Evolutionary conservation across 1,139 yeast species (phyloP).

Genomic region (Schizosaccharomyces versatilis): DNA sequence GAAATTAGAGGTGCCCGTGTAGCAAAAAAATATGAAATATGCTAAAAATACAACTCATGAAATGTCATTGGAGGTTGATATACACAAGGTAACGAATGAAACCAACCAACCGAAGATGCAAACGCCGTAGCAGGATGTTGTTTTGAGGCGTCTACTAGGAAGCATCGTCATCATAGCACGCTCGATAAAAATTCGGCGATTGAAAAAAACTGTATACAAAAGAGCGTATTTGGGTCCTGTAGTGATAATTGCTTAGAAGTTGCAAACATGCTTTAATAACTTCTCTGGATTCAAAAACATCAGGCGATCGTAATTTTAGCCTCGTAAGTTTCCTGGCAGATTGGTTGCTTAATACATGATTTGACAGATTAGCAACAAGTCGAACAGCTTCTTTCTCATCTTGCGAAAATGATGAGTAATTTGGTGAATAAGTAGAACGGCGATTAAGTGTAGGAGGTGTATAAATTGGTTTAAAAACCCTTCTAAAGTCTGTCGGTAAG

Average conservation of each 20-base stretch:
- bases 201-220: constrained; percentile 1
- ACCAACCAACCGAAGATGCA: too few relatives aligned
- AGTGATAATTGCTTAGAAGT: neutral
- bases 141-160: too few relatives aligned
- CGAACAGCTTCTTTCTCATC: constrained; percentile 30
- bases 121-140: too few relatives aligned
- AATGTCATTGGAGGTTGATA: too few relatives aligned
- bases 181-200: too few relatives aligned
- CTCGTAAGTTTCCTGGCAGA: constrained; percentile 36
- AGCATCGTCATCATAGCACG: too few relatives aligned
- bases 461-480: constrained; percentile 6
- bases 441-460: too few relatives aligned
- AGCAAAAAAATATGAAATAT: too few relatives aligned
- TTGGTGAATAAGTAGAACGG: too few relatives aligned
- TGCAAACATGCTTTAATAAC: neutral
- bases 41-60: too few relatives aligned
- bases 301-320: neutral
- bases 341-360: constrained; percentile 38
- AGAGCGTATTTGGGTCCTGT: neutral
- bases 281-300: neutral
- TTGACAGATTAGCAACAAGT: constrained; percentile 33
- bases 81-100: too few relatives aligned
- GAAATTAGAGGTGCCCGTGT: too few relatives aligned
- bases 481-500: constrained; percentile 15
- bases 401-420: constrained; percentile 17